Evolutionary conservation across 768 basidiomycete species (phyloP), one percentile per base, ranked within the genome.

Genomic region (Termitomyces eurrhizus): DNA sequence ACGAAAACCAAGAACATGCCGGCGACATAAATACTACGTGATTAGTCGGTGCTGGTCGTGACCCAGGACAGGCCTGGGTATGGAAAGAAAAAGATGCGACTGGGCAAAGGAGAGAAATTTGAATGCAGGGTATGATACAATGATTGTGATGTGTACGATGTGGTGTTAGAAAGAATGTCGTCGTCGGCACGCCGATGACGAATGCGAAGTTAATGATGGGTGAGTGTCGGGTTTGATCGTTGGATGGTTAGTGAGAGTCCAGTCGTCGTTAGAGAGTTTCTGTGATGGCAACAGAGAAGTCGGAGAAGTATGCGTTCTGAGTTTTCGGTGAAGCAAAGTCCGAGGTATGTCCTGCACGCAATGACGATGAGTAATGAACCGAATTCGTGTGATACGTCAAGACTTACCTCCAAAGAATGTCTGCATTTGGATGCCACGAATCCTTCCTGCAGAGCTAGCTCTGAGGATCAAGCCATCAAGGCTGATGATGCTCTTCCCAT

Each of bases 371-470:
- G n/a, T 21, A 44, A 21, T 44, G 8, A n/a, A 44, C 7, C 11
- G 8, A 9, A n/a, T 18, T 7, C 49, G 7, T 39, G 32, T 13
- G 1, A 45, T 12, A n/a, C 5, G 7, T 39, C 16, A 5, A 26
- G 21, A 73, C 76, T 62, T 67, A 81, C 84, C 87, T 52, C 88
- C 88, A 64, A 92, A 90, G 81, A 90, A 90, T n/a, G 88, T 87
- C 74, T 90, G 86, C 78, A 86, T 82, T 70, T 84, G 84, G 59
- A 89, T 82, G 24, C 90, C 89, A 37, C 83, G 78, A 66, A 91
- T 80, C 62, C 76, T 78, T 44, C 84, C 83, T 0, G 73, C 71
- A 32, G 68, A 70, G 59, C 74, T 75, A 61, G 82, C 76, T 52
- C 84, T 75, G 36, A 90, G 73, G 59, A 83, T 77, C 26, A 92